Conservation (phyloP, 2,329 filamentous ascomycete genomes). For the Xylariaceae sp. region DNA sequence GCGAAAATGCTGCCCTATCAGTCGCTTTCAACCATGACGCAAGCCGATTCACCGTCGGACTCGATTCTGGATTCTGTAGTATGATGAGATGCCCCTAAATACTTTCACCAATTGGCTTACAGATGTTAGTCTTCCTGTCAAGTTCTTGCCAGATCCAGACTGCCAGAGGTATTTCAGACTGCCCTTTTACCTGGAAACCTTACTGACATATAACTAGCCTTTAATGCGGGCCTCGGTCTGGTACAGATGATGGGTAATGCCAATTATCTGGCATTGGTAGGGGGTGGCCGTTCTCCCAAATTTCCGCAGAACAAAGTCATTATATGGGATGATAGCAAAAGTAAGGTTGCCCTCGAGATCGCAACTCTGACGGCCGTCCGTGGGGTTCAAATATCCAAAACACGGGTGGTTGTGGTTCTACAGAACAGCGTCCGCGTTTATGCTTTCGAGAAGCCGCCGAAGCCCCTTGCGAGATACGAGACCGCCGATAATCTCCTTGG, state of each 20-base stretch:
- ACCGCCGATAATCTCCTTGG: slow-evolving; percentile 82
- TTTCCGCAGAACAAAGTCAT: slow-evolving; percentile 87
- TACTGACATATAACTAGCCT: slow-evolving; percentile 30
- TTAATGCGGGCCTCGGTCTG: slow-evolving; percentile 76
- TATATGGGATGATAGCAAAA: slow-evolving; percentile 86
- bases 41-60: slow-evolving; percentile 80
- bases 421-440: slow-evolving; percentile 80
- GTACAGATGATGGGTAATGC: slow-evolving; percentile 84
- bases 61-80: slow-evolving; percentile 84
- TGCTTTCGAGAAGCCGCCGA: slow-evolving; percentile 68
- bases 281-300: slow-evolving; percentile 79
- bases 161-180: slow-evolving; percentile 35
- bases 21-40: slow-evolving; percentile 81
- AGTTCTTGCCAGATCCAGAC: slow-evolving; percentile 67
- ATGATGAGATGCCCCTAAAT: slow-evolving; percentile 29
- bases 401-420: slow-evolving; percentile 74
- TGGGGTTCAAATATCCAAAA: slow-evolving; percentile 71
- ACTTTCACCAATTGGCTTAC: slow-evolving; percentile 22
- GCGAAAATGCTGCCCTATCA: slow-evolving; percentile 71
- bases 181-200: too few relatives aligned
- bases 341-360: slow-evolving; percentile 69
- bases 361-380: slow-evolving; percentile 77
- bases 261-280: slow-evolving; percentile 85
- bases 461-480: slow-evolving; percentile 71
- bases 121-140: slow-evolving; percentile 61